Conservation (phyloP, 2,329 filamentous ascomycete genomes). For the Colletotrichum melonis region DNA sequence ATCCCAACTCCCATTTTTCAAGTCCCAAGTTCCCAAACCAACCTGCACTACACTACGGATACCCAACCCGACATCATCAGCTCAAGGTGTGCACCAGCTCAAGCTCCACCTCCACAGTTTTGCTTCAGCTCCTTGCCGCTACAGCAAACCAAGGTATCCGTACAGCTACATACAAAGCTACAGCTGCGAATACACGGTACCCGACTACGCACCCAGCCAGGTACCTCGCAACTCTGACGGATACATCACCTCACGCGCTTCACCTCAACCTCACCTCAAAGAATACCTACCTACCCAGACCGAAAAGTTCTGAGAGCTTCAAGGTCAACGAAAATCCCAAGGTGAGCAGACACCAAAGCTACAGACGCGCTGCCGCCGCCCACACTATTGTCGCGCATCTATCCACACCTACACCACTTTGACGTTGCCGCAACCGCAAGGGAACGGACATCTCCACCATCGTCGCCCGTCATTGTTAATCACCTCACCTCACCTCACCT, state of each 20-base stretch:
- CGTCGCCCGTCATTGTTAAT: background rate
- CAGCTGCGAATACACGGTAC: background rate
- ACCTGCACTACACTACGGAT: background rate
- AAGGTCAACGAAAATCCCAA: background rate
- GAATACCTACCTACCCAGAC: background rate
- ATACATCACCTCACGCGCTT: background rate
- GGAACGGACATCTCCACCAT: background rate
- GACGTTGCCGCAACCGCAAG: background rate
- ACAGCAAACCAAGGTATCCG: background rate
- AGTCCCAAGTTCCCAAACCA: background rate
- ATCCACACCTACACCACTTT: background rate
- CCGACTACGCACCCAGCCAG: background rate
- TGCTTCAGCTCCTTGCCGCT: background rate
- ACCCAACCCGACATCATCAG: constrained; percentile 12
- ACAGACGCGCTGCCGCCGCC: background rate
- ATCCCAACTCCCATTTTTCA: constrained; percentile 23
- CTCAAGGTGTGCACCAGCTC: background rate
- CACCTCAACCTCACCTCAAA: background rate
- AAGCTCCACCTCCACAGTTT: background rate
- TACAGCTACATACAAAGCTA: background rate
- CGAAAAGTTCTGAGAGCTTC: background rate
- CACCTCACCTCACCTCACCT: background rate
- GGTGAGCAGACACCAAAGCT: background rate
- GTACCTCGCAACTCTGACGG: background rate
- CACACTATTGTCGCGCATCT: background rate